These are phyloP conservation scores for Podila minutissima DNA, from an alignment of 192 early-diverging fungal genomes.

Conservation along the genomic window DNA sequence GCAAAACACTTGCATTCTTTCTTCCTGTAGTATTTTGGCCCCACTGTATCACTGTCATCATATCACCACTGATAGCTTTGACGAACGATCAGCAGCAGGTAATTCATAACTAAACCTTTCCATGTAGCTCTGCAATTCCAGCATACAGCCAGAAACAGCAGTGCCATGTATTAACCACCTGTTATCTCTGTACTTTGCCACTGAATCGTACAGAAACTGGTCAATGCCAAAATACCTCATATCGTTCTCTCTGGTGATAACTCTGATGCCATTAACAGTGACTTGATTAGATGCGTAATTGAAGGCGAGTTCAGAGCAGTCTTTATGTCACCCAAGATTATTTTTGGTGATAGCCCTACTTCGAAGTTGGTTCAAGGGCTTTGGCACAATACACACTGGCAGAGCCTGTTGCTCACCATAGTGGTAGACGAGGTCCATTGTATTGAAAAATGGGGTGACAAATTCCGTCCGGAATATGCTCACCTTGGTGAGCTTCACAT, in stretches of 20 bases:
- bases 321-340: constrained; percentile 16
- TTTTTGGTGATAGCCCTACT: constrained; percentile 9
- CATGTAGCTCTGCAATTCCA: background rate
- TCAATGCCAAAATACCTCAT: constrained; percentile 6
- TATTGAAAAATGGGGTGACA: constrained; percentile 8
- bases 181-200: constrained; percentile 5
- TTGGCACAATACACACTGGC: constrained; percentile 1
- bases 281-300: background rate
- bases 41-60: background rate
- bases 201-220: constrained; percentile 12
- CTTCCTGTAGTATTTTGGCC: constrained; percentile 22
- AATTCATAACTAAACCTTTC: background rate
- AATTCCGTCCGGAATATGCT: constrained; percentile 14
- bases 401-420: constrained; percentile 4
- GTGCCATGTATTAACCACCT: background rate
- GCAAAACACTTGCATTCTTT: constrained; percentile 22
- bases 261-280: background rate
- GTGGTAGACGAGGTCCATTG: constrained; percentile 21
- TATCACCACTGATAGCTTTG: constrained; percentile 23
- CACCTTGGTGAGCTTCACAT: constrained; percentile 15
- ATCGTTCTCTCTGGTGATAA: constrained; percentile 14
- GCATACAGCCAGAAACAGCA: background rate
- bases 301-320: constrained; percentile 26
- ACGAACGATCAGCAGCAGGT: constrained; percentile 28
- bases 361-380: constrained; percentile 1